Evolutionary conservation across 148 eudicot genomes (phyloP), one percentile per base, ranked within the genome.

Genomic region (Fagopyrum tataricum): DNA sequence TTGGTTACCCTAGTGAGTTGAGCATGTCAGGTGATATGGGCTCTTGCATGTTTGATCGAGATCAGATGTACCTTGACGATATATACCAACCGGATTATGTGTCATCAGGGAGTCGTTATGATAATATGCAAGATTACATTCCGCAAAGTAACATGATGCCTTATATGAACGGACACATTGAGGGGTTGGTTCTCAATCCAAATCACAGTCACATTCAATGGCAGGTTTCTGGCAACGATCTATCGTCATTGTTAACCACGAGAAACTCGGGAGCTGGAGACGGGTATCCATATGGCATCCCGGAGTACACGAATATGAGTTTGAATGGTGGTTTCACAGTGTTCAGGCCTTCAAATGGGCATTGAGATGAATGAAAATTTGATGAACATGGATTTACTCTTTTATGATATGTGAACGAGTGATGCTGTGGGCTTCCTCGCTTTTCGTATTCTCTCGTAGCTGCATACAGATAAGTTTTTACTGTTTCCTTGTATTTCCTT

Each of bases 321-420:
- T 78, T 86, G n/a, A 90, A 90, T 77, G 68, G 90, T 77, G 68
- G 90, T 20, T 91, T 91, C 67, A 55, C 85, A 2, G 77, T 90
- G 67, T 90, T 84, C 84, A 80, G 91, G 79, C 97, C 97, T 55
- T 90, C 97, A 51, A 90, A 81, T 79, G 91, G 98, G 72, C 93
- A 78, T 74, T 94, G 84, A 52, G 40, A 7, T 13, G 4, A 26
- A 24, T 21, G 24, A 42, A 37, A 31, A 37, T 31, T 62, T 31
- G 68, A 62, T 37, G 68, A 37, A 42, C 68, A 13, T 62, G 68
- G 68, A 31, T 37, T 26, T 2, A 8, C 13, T n/a, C 24, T 62
- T 62, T 62, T 62, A 62, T 62, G 68, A 62, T 62, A 31, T 62
- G 68, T 62, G 42, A 62, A 62, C 43, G 42, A 62, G 68, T 62